Conservation (phyloP, 2,329 filamentous ascomycete species). For the Ceratocystis albifundus region DNA sequence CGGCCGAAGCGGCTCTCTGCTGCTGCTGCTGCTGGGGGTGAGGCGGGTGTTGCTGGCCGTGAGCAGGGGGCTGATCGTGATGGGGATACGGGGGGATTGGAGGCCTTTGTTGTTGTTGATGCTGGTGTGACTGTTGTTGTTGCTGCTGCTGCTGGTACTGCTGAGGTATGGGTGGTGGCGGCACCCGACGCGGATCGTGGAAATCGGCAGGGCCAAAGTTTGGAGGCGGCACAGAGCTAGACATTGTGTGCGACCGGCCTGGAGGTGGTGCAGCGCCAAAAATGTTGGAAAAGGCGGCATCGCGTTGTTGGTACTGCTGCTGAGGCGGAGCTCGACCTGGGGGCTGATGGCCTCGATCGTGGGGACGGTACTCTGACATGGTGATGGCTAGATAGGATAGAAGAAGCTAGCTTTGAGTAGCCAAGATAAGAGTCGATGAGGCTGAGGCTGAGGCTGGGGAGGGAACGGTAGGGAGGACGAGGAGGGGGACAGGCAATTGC, state of each 20-base stretch:
- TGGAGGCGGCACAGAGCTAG: constrained; percentile 54
- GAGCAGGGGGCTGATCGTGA: constrained; percentile 5
- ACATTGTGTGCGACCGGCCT: constrained; percentile 93
- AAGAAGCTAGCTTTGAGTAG: neutral
- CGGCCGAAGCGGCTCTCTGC: constrained; percentile 42
- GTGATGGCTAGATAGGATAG: constrained; percentile 23
- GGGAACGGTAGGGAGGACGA: neutral
- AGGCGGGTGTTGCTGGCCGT: constrained; percentile 15
- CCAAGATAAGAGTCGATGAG: neutral
- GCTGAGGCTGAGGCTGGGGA: neutral
- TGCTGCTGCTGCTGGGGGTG: constrained; percentile 34
- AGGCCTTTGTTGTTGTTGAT: constrained; percentile 6
- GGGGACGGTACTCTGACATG: constrained; percentile 50
- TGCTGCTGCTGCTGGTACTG: constrained; percentile 33
- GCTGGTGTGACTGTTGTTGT: constrained; percentile 26
- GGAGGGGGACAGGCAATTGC: constrained; percentile 3
- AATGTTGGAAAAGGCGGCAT: constrained; percentile 92
- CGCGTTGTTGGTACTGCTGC: constrained; percentile 56
- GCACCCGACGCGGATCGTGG: constrained; percentile 32
- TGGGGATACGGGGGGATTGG: constrained; percentile 4
- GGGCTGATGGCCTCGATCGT: constrained; percentile 38
- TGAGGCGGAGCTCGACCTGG: constrained; percentile 41
- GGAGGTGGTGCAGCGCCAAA: constrained; percentile 79
- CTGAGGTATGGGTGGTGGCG: constrained; percentile 28
- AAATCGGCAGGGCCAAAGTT: constrained; percentile 38